Base-by-base conservation (phyloP, 495 filamentous ascomycete genomes). In the Penicillium macrosclerotiorum region DNA sequence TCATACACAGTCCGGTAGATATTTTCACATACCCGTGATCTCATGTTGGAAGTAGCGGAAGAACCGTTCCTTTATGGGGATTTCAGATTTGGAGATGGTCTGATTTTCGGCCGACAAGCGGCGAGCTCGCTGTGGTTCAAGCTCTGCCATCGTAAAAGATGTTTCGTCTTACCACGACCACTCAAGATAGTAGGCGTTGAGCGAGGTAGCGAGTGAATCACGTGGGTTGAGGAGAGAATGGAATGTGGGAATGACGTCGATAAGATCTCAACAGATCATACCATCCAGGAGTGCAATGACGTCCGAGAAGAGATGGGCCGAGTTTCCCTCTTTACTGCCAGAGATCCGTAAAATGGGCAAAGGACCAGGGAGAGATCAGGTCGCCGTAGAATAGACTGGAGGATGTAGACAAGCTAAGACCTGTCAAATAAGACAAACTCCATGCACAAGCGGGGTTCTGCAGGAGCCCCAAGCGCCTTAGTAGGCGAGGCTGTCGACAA, bases 21-120 rank as follows among this genome's bases (percentile, higher is more conserved):
- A n/a, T 30, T 34, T n/a, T 19, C 11, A 34, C 57, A 54, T 73
- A 89, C 88, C 75, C 11, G 79, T 81, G 49, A 85, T 82, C 62
- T 84, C 79, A 63, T 81, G 75, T 47, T 86, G 84, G 52, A 92
- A 93, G 60, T 86, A 82, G 49, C 81, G 81, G 62, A 89, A 88
- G 73, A 94, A 92, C 7, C 76, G 76, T 54, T 88, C 84, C 39
- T 89, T 90, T 34, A 82, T 60, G 6, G 67, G 64, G 4, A 73
- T 68, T 38, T 77, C 71, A 0, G 68, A 57, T 29, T 64, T 69
- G 5, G 60, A 60, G 47, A 68, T 58, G 8, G 59, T 69, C 35
- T 73, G 70, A 31, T 69, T 71, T 31, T 72, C 67, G 20, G 66
- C 59, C 52, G 70, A 71, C 8, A 64, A 45, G 36, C 69, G 65